phyloP scores from a whole-genome alignment of 2,329 filamentous ascomycete species.

The Cytospora mali region DNA sequence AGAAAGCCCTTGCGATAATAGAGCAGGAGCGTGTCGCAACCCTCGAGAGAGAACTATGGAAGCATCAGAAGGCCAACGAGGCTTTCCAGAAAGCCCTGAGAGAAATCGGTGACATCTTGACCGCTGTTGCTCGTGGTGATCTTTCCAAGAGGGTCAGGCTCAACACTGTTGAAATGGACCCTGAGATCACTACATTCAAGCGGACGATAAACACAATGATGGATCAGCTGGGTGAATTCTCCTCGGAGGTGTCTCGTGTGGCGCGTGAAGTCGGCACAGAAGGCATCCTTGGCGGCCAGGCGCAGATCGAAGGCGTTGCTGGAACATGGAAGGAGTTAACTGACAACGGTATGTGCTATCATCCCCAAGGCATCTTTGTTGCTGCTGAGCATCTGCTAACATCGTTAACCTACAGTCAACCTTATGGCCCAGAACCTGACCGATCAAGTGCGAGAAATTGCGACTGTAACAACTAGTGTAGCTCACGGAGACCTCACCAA shows the following conservation, averaged over 20 bases:
- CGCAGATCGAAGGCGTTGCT: constrained; percentile 89
- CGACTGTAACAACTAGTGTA: constrained; percentile 80
- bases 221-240: constrained; percentile 95
- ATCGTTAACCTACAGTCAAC: constrained; percentile 60
- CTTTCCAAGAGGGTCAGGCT: constrained; percentile 96
- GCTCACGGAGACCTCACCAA: constrained; percentile 82
- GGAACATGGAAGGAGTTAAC: constrained; percentile 98
- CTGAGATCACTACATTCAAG: constrained; percentile 97
- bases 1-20: constrained; percentile 77
- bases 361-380: not conserved
- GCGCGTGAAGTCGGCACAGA: constrained; percentile 96
- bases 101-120: constrained; percentile 97
- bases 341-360: constrained; percentile 64
- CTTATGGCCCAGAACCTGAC: constrained; percentile 84
- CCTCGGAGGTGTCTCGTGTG: constrained; percentile 91
- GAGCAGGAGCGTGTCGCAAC: constrained; percentile 87
- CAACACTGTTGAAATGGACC: constrained; percentile 95
- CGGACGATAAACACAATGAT: constrained; percentile 99
- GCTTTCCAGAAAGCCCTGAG: constrained; percentile 97
- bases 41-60: constrained; percentile 90
- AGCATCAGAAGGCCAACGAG: constrained; percentile 97
- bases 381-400: constrained; percentile 29
- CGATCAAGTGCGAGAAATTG: constrained; percentile 83
- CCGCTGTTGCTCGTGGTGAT: constrained; percentile 91
- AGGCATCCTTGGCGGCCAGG: constrained; percentile 90